Base-by-base conservation (phyloP, 768 basidiomycete species). In the Tricholoma hemisulphureum region DNA sequence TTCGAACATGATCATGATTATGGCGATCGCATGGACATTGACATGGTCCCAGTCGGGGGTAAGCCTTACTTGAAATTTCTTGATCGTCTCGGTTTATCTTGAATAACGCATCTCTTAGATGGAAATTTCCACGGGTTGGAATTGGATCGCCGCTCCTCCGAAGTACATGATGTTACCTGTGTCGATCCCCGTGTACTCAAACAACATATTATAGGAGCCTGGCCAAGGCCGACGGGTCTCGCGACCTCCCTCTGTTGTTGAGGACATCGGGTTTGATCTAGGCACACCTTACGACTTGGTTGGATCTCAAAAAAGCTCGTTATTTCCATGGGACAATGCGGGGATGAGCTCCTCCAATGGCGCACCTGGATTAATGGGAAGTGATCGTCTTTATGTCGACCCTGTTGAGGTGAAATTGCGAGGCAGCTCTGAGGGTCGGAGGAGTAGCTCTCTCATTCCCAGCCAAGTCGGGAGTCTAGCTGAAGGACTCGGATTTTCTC, bases 301-400 rank as follows among this genome's bases (percentile, higher is more conserved):
- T 46, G 81, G 76, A 26, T 89, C 88, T 18, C 89, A 90, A 64
- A 77, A 80, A 31, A 88, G 84, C 61, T 84, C 86, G 8, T 67
- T 92, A 28, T 91, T 91, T 67, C 91, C 91, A 5, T 93, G 91
- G 91, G 89, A 93, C 65, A 82, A 92, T 67, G 90, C 89, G 4
- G 88, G 85, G 3, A 74, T 80, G 5, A 77, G 75, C 37, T 89
- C 86, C 52, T 88, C 87, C 1, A 85, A 81, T 29, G 75, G 73
- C 29, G 81, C 58, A 41, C 65, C 65, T 53, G 75, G 73, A 32
- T 72, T 71, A 20, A 64, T 68, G 49, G 76, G 75, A 39, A 81
- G 76, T 60, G 81, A 81, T 52, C 73, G 75, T 46, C 65, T 79
- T 39, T 78, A 78, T 60, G 63, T 87, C 28, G 84, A 83, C 29